Conservation (phyloP, 164 flowering plant genomes). For the Berberis thunbergii region DNA sequence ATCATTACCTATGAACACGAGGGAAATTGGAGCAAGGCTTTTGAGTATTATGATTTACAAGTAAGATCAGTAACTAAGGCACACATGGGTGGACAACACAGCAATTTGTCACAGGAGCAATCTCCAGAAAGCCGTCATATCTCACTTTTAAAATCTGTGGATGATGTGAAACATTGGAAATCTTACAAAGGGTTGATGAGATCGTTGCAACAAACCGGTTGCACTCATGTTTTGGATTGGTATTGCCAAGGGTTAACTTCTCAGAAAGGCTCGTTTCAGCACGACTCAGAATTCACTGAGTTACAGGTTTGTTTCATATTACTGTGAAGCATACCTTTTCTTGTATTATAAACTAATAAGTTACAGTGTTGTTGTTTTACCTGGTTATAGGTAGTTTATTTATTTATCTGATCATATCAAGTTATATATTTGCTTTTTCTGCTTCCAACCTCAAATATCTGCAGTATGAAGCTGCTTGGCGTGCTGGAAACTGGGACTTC, state of each 20-base stretch:
- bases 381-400: neutral
- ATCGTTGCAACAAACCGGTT: slow-evolving; percentile 88
- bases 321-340: neutral
- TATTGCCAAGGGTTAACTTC: slow-evolving; percentile 87
- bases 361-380: neutral
- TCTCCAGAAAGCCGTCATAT: slow-evolving; percentile 13
- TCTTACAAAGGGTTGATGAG: slow-evolving; percentile 79
- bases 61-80: slow-evolving; percentile 41
- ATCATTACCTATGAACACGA: slow-evolving; percentile 84
- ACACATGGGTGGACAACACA: slow-evolving; percentile 17
- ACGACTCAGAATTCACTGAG: slow-evolving; percentile 74
- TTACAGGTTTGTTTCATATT: slow-evolving; percentile 57
- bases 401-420: neutral
- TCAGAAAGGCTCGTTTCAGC: slow-evolving; percentile 48
- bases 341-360: neutral
- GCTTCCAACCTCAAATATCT: slow-evolving; percentile 6
- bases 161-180: slow-evolving; percentile 29
- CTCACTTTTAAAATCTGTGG: slow-evolving; percentile 15
- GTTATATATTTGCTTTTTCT: neutral
- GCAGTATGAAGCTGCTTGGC: slow-evolving; percentile 99
- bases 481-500: slow-evolving; percentile 95
- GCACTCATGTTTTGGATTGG: slow-evolving; percentile 71
- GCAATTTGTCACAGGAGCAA: slow-evolving; percentile 12
- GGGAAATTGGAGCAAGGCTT: slow-evolving; percentile 95
- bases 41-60: slow-evolving; percentile 89